phyloP scores from a whole-genome alignment of 1,284 basidiomycete genomes.

The Ganoderma sinense region DNA sequence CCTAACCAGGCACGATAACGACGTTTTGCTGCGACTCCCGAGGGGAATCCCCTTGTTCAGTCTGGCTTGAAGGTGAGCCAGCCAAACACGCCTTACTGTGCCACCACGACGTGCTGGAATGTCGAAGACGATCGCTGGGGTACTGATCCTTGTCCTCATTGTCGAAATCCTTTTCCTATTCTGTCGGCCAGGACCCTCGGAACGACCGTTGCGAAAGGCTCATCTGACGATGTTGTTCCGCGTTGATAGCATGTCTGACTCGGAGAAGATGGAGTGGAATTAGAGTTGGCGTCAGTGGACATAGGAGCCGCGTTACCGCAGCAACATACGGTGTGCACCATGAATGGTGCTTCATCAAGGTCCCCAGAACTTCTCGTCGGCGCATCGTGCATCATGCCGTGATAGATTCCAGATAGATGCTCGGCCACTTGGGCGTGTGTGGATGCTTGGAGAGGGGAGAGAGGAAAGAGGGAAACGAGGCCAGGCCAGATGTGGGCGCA shows the following conservation, averaged over 20 bases:
- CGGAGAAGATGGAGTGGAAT: not conserved
- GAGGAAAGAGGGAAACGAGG: not conserved
- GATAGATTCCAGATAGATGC: not conserved
- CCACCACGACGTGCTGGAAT: not conserved
- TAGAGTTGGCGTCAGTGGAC: not conserved
- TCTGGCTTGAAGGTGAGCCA: not conserved
- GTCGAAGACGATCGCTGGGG: constrained; percentile 1
- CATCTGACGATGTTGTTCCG: not conserved
- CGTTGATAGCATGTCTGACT: not conserved
- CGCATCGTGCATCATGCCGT: not conserved
- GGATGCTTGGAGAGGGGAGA: not conserved
- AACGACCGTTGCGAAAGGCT: not conserved
- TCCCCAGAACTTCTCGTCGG: not conserved
- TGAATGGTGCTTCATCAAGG: not conserved
- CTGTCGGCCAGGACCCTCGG: not conserved
- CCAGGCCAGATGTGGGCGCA: not conserved
- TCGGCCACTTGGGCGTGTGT: not conserved
- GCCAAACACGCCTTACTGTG: not conserved
- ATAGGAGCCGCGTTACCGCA: not conserved
- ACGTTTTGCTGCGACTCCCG: not conserved
- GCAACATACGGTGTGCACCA: not conserved
- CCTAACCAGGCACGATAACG: not conserved
- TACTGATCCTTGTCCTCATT: not conserved
- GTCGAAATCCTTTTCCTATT: not conserved
- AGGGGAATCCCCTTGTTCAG: not conserved